phyloP scores from a whole-genome alignment of 139 green algal species.

The Chlamydomonas schloesseri region DNA sequence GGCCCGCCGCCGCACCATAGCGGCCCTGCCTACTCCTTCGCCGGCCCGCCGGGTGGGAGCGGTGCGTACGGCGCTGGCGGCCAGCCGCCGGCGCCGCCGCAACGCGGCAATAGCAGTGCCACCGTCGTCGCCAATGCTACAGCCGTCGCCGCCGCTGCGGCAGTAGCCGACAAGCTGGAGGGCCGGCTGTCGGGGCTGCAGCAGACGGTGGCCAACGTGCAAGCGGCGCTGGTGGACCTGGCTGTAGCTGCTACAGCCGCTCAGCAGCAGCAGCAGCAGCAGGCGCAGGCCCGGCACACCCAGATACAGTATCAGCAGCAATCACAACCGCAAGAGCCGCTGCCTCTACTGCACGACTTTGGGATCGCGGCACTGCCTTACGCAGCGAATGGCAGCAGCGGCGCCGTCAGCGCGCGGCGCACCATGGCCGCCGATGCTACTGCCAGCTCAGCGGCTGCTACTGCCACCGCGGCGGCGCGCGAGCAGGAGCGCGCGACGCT shows the following conservation, averaged over 20 bases:
- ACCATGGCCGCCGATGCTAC: background rate
- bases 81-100: too few relatives aligned
- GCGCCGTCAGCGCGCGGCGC: background rate
- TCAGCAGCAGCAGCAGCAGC: background rate
- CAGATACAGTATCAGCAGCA: background rate
- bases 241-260: background rate
- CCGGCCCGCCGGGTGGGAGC: too few relatives aligned
- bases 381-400: too few relatives aligned
- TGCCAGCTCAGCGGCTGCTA: background rate
- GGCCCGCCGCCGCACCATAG: too few relatives aligned
- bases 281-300: background rate
- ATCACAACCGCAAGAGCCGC: too few relatives aligned
- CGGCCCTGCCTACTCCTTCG: too few relatives aligned
- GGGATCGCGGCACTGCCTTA: too few relatives aligned
- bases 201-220: constrained; percentile 1
- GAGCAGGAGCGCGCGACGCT: background rate
- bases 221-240: constrained; percentile 19
- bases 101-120: too few relatives aligned
- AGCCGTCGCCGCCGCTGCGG: too few relatives aligned
- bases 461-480: background rate
- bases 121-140: too few relatives aligned
- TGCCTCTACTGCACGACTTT: too few relatives aligned
- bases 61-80: too few relatives aligned
- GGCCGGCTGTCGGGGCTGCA: constrained; percentile 14
- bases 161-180: background rate